Conservation (phyloP, 2,329 filamentous ascomycete genomes). For the Triangularia verruculosa region DNA sequence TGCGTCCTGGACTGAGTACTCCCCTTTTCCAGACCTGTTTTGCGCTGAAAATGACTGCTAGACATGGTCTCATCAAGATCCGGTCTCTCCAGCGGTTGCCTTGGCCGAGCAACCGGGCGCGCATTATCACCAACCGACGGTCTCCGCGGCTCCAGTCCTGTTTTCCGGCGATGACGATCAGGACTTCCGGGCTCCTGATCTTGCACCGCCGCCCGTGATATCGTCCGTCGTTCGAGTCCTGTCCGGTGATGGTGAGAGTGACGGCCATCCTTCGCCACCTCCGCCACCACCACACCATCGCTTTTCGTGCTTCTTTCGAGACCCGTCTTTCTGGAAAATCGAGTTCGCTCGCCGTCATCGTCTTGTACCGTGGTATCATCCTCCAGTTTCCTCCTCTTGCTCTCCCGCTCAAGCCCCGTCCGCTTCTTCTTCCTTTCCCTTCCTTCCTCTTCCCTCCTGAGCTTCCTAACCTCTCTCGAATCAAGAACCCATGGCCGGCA, state of each 20-base stretch:
- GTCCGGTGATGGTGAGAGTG: neutral
- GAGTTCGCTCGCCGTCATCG: neutral
- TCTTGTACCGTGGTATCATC: neutral
- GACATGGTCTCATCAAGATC: neutral
- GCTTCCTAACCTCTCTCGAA: slow-evolving; percentile 47
- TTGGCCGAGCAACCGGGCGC: neutral
- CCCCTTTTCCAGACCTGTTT: neutral
- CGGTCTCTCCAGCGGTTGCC: neutral
- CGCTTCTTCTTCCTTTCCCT: slow-evolving; percentile 14
- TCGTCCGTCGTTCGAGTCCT: neutral
- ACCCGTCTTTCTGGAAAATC: neutral
- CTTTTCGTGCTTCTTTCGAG: neutral
- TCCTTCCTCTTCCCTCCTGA: slow-evolving; percentile 46
- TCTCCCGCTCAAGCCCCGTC: slow-evolving; percentile 13
- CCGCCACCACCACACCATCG: neutral
- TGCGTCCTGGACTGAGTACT: neutral
- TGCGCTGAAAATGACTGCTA: neutral
- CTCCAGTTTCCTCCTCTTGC: slow-evolving; percentile 13
- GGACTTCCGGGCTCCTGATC: neutral
- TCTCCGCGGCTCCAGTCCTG: neutral
- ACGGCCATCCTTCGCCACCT: neutral
- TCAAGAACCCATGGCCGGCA: slow-evolving; percentile 54
- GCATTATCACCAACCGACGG: neutral
- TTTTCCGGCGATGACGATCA: neutral
- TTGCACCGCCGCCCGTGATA: neutral